Evolutionary conservation across 441 rosid species (phyloP).

Genomic region (Breynia disticha): DNA sequence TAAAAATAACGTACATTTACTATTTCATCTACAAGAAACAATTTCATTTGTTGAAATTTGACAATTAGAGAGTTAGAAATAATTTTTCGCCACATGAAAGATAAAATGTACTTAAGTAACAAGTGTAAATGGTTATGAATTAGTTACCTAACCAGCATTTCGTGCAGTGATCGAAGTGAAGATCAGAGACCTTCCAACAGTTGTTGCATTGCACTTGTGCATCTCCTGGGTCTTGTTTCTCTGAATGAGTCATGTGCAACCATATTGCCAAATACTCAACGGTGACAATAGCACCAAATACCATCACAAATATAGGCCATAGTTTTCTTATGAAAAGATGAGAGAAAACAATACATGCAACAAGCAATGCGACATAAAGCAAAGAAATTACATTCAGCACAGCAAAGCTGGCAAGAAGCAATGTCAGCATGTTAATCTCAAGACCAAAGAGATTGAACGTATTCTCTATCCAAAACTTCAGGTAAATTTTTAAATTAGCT

Average conservation of each 20-base stretch:
- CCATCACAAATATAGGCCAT: conserved; percentile 76
- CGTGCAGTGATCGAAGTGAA: conserved; percentile 53
- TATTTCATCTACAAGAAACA: too few species aligned
- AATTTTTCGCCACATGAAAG: background rate
- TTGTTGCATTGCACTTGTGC: conserved; percentile 55
- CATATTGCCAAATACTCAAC: conserved; percentile 75
- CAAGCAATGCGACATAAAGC: conserved; percentile 79
- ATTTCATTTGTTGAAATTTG: background rate
- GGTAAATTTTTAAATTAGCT: conserved; percentile 52
- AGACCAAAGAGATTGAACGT: conserved; percentile 91
- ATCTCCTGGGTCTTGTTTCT: conserved; percentile 32
- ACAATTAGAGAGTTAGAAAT: background rate
- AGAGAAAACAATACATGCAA: conserved; percentile 66
- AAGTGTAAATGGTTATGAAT: background rate
- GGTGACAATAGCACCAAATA: conserved; percentile 65
- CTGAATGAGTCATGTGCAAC: conserved; percentile 37
- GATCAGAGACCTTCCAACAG: conserved; percentile 76
- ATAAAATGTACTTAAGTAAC: background rate
- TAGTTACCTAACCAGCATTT: conserved; percentile 89
- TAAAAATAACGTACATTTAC: too few species aligned
- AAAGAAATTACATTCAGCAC: conserved; percentile 81
- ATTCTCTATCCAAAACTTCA: conserved; percentile 88
- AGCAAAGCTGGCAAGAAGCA: conserved; percentile 91
- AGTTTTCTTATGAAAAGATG: conserved; percentile 48
- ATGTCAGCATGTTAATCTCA: conserved; percentile 91